Base-by-base conservation (phyloP, 192 early-diverging fungal species). In the Backusella parvicylindrica region DNA sequence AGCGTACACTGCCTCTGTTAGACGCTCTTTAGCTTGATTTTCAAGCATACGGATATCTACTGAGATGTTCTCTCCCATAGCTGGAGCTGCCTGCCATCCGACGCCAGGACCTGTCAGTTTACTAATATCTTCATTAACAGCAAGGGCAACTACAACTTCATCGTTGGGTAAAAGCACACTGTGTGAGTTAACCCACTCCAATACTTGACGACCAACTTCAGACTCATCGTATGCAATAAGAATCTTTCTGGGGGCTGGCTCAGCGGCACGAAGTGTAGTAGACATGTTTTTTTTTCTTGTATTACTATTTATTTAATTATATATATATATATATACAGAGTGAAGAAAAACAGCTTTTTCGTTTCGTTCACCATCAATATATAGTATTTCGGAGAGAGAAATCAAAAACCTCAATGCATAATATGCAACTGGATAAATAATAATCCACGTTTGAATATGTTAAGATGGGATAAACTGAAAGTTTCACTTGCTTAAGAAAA, bases 151-250 rank as follows among this genome's bases (percentile, higher is more conserved):
- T 0, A 28, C 6, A 38, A 70, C 68, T 28, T 41, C 41, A 31
- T 70, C 68, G 47, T 47, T 28, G 23, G 68, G 68, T 30, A 70
- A 70, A 18, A 70, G 37, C 16, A 70, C 28, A 30, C 13, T 38
- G 13, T 70, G 68, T 47, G 35, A 43, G 28, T 47, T 47, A 1
- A 70, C 68, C 68, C 68, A 70, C 9, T 70, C 68, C 1, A 70
- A 28, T 18, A 43, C 41, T 31, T 70, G 9, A 16, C 26, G 37
- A 18, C 68, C 26, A 6, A 43, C 28, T 23, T 26, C 12, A 5
- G 68, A 70, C 18, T 47, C 26, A 70, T 70, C 68, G 47, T 43
- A 37, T 3, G 66, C 13, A 47, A 70, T 31, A 43, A 70, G 23
- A 70, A 70, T 43, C 37, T 26, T 47, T 70, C 68, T 70, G 6